Base-by-base conservation (phyloP, 1,284 basidiomycete species). In the Cryptococcus sp. region DNA sequence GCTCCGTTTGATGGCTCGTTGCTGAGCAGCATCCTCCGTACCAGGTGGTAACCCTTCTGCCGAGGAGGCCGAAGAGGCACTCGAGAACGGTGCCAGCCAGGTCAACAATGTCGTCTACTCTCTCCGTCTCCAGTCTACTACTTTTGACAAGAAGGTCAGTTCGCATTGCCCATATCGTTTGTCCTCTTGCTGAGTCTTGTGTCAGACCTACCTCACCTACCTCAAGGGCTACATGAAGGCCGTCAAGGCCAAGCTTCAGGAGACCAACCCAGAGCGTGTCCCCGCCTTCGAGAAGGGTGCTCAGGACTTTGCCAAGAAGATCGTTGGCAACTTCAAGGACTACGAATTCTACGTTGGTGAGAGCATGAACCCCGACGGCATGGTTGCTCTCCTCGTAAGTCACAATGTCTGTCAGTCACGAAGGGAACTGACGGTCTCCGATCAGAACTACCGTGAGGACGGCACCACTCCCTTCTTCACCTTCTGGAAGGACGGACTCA, bases 31-130 rank as follows among this genome's bases (percentile, higher is more conserved):
- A 16, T 13, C 50, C n/a, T 49, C 10, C 11, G 49, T 38, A 39
- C 5, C 67, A 92, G 90, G 91, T 76, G 91, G 88, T 61, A 93
- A 94, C 80, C 89, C 92, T 47, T 94, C 95, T 54, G 84, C 88
- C 41, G 96, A 99, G 82, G 96, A 97, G 61, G 80, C 81, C 51
- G 87, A 87, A 3, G 96, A 99, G 66, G 84, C 83, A 35, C 79
- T 96, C 60, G 94, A 93, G 77, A 88, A 90, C 17, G 91, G 90
- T 67, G 84, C 86, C 38, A 46, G 59, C 19, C 82, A 83, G 66
- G 89, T 96, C 76, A 99, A 94, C 88, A 93, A 99, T 81, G 84
- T 99, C 68, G 88, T 88, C 62, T 82, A 93, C 84, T 92, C 93
- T 51, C 94, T 95, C 87, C 89, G 93, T 73, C 88, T 99, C 63